phyloP scores from a whole-genome alignment of 306 rosid genomes.

The Lupinus albus region DNA sequence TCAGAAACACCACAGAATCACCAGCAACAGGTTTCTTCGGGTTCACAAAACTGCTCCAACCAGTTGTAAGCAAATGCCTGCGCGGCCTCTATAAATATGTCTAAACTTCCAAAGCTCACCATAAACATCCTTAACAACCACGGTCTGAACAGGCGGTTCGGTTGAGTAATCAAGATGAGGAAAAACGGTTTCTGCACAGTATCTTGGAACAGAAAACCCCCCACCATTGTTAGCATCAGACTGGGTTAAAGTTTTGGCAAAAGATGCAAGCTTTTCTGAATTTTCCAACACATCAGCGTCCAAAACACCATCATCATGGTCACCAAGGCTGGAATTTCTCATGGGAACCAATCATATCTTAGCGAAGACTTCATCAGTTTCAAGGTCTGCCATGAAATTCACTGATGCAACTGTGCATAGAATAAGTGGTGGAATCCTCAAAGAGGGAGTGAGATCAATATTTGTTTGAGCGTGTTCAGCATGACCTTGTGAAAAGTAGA shows the following conservation, averaged over 20 bases:
- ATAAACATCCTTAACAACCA: constrained; percentile 83
- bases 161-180: constrained; percentile 86
- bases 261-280: constrained; percentile 79
- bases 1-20: constrained; percentile 85
- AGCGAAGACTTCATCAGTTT: constrained; percentile 79
- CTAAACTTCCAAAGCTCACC: constrained; percentile 91
- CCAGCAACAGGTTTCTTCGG: constrained; percentile 98
- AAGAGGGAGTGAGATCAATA: constrained; percentile 55
- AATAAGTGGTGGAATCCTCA: constrained; percentile 62
- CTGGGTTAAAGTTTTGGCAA: constrained; percentile 90
- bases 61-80: constrained; percentile 87
- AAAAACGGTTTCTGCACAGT: constrained; percentile 93
- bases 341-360: constrained; percentile 59
- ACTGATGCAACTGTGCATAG: constrained; percentile 66
- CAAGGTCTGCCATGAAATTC: constrained; percentile 80
- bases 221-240: constrained; percentile 98
- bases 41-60: constrained; percentile 95
- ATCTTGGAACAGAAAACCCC: constrained; percentile 90
- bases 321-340: constrained; percentile 42
- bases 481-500: constrained; percentile 94
- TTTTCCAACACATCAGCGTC: constrained; percentile 45
- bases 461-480: constrained; percentile 84
- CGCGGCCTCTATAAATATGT: constrained; percentile 96
- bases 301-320: constrained; percentile 31
- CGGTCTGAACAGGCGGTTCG: constrained; percentile 96